Conservation (phyloP, 106 monocot species). For the Dendrobium chrysotoxum region DNA sequence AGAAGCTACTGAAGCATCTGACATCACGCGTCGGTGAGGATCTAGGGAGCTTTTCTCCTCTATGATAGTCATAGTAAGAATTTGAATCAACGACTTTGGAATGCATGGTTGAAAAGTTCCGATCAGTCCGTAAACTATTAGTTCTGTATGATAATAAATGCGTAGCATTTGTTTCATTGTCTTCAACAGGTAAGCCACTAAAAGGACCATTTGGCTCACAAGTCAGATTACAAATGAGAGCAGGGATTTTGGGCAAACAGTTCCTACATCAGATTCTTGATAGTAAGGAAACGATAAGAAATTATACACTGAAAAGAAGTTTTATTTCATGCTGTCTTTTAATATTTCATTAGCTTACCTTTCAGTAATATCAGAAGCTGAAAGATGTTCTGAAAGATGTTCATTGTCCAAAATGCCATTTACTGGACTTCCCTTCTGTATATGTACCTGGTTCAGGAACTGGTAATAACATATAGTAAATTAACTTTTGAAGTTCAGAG, state of each 20-base stretch:
- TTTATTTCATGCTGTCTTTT: not conserved
- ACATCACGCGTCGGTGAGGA: constrained; percentile 40
- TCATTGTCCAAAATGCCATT: constrained; percentile 26
- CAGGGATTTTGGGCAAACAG: constrained; percentile 12
- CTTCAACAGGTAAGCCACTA: constrained; percentile 18
- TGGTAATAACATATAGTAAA: not conserved
- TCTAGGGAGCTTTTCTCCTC: constrained; percentile 24
- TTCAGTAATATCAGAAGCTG: constrained; percentile 20
- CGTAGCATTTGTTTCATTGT: constrained; percentile 5
- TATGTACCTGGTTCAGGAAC: constrained; percentile 35
- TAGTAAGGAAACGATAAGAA: constrained; percentile 6
- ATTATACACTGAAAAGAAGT: not conserved
- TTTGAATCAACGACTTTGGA: constrained; percentile 1
- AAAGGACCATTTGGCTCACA: constrained; percentile 18
- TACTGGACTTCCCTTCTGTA: constrained; percentile 14
- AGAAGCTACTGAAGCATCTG: constrained; percentile 75
- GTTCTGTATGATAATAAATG: constrained; percentile 7
- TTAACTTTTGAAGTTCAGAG: not conserved
- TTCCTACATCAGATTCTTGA: constrained; percentile 28
- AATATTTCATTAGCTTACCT: constrained; percentile 28
- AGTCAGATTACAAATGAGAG: constrained; percentile 12
- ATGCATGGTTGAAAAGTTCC: constrained; percentile 34
- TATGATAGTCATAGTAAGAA: constrained; percentile 25
- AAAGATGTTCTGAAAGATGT: constrained; percentile 32
- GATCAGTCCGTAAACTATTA: constrained; percentile 28